Evolutionary conservation across 805 yeast species (phyloP), one percentile per base, ranked within the genome.

Genomic region (Yarrowia porcina): DNA sequence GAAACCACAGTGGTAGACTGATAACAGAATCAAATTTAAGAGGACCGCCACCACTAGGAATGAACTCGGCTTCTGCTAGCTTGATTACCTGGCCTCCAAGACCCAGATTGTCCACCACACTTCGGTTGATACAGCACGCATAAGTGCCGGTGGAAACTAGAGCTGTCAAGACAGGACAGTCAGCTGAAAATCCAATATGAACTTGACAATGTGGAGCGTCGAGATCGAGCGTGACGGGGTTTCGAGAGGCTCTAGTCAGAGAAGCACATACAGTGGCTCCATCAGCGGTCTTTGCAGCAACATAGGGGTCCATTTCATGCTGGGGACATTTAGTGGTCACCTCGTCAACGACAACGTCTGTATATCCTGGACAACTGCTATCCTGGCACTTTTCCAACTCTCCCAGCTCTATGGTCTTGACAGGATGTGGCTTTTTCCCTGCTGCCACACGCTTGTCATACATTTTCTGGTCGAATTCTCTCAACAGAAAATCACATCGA

Each of bases 191-290:
- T 18, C 61, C 61, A 32, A 56, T 56, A 17, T 56, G 49, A 23
- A 56, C 47, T 2, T 56, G 61, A 21, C 61, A 56, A 15, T 56
- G 61, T 15, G 61, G 61, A 4, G 61, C 61, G 21, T 56, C 47
- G 1, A 56, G 61, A 30, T 39, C 49, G 9, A 56, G 49, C n/a
- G 20, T 20, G 17, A 23, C n/a, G 21, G 61, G 61, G 45, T 56
- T 56, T 30, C 61, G 18, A 18, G 30, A 39, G 2, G 61, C 61
- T 3, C 49, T 17, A 1, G 61, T 39, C 6, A 56, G 39, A 27
- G 61, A 56, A 2, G 38, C 28, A 23, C 61, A 56, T 10, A 56
- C 39, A 11, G n/a, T 10, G 13, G 18, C 15, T 2, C 61, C 61
- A 5, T 39, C 61, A 12, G 25, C 4, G 5, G 44, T 25, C 27